Percentiles rank a stretch among this genome's conserved stretches.
phyloP scores from a whole-genome alignment of 176 grass and related monocot species.

The Canna indica region DNA sequence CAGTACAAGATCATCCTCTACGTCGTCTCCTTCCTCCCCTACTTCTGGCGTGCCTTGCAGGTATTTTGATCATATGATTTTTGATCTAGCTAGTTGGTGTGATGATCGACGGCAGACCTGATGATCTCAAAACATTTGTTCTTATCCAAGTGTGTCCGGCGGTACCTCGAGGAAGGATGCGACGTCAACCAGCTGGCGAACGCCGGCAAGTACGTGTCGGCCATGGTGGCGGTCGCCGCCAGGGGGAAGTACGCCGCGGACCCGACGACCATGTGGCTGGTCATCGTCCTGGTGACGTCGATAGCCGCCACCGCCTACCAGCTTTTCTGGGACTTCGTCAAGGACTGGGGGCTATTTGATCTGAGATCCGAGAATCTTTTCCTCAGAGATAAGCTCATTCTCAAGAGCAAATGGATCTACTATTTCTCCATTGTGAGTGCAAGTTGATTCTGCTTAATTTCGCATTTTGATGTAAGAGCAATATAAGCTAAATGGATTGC shows the following conservation, averaged over 20 bases:
- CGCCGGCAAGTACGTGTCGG: slow-evolving; percentile 78
- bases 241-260: slow-evolving; percentile 59
- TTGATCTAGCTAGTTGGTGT: too few species aligned
- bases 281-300: slow-evolving; percentile 48
- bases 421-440: slow-evolving; percentile 66
- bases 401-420: slow-evolving; percentile 74
- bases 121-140: too few species aligned
- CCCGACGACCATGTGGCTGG: slow-evolving; percentile 44
- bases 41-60: slow-evolving; percentile 97
- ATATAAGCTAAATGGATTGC: too few species aligned
- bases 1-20: slow-evolving; percentile 64
- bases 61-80: slow-evolving; percentile 25
- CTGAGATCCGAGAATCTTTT: slow-evolving; percentile 43
- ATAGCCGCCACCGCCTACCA: slow-evolving; percentile 64
- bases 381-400: slow-evolving; percentile 64
- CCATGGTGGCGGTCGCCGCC: slow-evolving; percentile 71
- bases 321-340: slow-evolving; percentile 95
- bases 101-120: too few species aligned
- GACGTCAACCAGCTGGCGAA: slow-evolving; percentile 78
- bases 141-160: slow-evolving; percentile 51
- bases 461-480: neutral
- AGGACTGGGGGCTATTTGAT: slow-evolving; percentile 76
- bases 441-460: neutral
- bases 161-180: slow-evolving; percentile 75
- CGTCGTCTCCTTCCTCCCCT: slow-evolving; percentile 88